Conservation (phyloP, 1,284 basidiomycete genomes). For the Baeospora myosura region DNA sequence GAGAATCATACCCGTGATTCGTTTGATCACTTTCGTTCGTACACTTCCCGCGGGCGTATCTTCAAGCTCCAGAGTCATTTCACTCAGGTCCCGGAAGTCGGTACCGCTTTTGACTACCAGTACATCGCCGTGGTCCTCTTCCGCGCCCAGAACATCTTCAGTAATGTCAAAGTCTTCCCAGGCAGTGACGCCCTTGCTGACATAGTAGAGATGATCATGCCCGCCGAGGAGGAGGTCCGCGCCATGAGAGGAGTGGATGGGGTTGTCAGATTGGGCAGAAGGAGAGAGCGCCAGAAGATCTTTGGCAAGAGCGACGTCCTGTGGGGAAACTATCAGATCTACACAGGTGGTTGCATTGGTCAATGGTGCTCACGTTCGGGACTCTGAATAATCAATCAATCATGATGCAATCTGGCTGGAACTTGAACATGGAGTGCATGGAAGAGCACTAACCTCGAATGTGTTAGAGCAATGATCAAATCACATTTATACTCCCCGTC, state of each 20-base stretch:
- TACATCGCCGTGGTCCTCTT: constrained; percentile 67
- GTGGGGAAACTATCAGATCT: constrained; percentile 24
- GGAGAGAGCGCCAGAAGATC: constrained; percentile 56
- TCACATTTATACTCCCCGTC: constrained; percentile 65
- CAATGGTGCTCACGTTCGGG: constrained; percentile 52
- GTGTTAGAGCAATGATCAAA: constrained; percentile 76
- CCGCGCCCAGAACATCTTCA: constrained; percentile 58
- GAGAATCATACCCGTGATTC: constrained; percentile 46
- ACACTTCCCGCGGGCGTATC: constrained; percentile 57
- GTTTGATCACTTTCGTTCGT: constrained; percentile 59
- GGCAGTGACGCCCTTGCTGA: constrained; percentile 63
- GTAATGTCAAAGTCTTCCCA: constrained; percentile 70
- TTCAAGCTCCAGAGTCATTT: constrained; percentile 59
- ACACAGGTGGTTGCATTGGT: constrained; percentile 7
- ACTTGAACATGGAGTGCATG: constrained; percentile 11
- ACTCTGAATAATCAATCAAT: no score
- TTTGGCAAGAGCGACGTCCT: constrained; percentile 60
- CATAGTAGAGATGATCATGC: constrained; percentile 86
- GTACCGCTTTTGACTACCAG: constrained; percentile 83
- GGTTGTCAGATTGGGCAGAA: constrained; percentile 35
- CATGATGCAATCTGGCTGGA: no score
- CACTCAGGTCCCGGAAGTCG: constrained; percentile 85
- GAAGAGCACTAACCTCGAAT: constrained; percentile 53
- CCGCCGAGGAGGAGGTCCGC: constrained; percentile 84
- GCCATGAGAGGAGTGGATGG: constrained; percentile 58